These are phyloP conservation scores for Didymella lethalis DNA, from an alignment of 2,329 filamentous ascomycete genomes.

Conservation along the genomic window DNA sequence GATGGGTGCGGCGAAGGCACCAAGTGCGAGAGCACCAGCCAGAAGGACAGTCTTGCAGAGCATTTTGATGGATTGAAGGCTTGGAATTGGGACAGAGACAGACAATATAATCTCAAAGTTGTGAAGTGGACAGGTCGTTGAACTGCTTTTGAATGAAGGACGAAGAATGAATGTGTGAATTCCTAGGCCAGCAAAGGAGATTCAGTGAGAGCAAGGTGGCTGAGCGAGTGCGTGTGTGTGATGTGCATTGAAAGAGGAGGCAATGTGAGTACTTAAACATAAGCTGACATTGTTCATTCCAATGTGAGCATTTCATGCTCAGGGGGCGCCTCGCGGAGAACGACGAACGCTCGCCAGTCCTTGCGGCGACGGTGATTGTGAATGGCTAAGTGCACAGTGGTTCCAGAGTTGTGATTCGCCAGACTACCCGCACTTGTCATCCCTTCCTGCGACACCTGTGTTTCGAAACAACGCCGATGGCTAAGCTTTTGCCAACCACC, in stretches of 20 bases:
- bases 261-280: slow-evolving; percentile 16
- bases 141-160: slow-evolving; percentile 17
- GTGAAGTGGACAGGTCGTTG: not conserved
- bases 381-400: slow-evolving; percentile 10
- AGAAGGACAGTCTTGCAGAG: slow-evolving; percentile 35
- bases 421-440: slow-evolving; percentile 7
- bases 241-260: slow-evolving; percentile 7
- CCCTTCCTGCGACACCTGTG: slow-evolving; percentile 13
- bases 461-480: slow-evolving; percentile 20
- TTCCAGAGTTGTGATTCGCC: slow-evolving; percentile 14
- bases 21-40: slow-evolving; percentile 49
- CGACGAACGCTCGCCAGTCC: slow-evolving; percentile 12
- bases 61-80: slow-evolving; percentile 31
- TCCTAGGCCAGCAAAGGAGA: slow-evolving; percentile 24
- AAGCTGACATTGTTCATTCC: slow-evolving; percentile 12
- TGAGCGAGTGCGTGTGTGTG: slow-evolving; percentile 8
- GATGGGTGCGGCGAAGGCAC: slow-evolving; percentile 37
- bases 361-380: slow-evolving; percentile 20
- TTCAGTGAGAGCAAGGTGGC: slow-evolving; percentile 15
- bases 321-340: slow-evolving; percentile 8
- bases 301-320: slow-evolving; percentile 7
- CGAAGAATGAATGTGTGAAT: slow-evolving; percentile 12
- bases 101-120: not conserved
- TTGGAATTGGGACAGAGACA: not conserved
- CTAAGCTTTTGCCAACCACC: slow-evolving; percentile 35